Evolutionary conservation across 2,329 filamentous ascomycete species (phyloP).

Genomic region (Sporothrix luriei): DNA sequence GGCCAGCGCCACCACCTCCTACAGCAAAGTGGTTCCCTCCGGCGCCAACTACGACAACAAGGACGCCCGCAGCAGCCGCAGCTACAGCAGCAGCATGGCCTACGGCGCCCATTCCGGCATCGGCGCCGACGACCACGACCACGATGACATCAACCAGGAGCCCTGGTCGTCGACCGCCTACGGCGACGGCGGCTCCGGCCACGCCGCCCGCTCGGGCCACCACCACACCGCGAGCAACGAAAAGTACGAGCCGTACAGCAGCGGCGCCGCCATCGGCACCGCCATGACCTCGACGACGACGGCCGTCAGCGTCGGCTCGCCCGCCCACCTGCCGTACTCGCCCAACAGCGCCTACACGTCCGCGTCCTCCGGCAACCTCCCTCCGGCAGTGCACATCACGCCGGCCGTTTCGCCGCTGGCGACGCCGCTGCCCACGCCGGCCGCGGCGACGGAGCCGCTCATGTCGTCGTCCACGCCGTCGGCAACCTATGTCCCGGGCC

Average conservation of each 20-base stretch:
- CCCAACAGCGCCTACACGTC: slow-evolving; percentile 6
- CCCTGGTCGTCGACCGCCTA: slow-evolving; percentile 20
- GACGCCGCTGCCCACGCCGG: neutral
- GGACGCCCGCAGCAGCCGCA: slow-evolving; percentile 8
- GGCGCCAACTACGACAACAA: slow-evolving; percentile 18
- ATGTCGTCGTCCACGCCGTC: slow-evolving; percentile 19
- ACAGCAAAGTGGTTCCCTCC: slow-evolving; percentile 8
- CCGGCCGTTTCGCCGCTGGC: neutral
- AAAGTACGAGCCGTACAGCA: slow-evolving; percentile 25
- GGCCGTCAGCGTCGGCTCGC: neutral
- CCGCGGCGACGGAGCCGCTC: slow-evolving; percentile 10
- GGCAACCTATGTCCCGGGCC: slow-evolving; percentile 21
- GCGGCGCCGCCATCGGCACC: neutral
- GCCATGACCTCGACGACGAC: neutral
- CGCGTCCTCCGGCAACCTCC: neutral
- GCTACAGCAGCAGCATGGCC: slow-evolving; percentile 18
- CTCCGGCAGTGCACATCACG: slow-evolving; percentile 1
- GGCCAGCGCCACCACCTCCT: neutral
- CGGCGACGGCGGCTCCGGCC: slow-evolving; percentile 25
- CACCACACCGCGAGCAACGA: neutral
- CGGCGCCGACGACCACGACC: neutral
- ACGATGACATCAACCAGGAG: neutral
- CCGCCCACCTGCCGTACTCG: neutral
- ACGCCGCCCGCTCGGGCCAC: neutral
- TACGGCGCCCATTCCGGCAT: neutral